These are phyloP conservation scores for Brettanomyces custersianus DNA, from an alignment of 805 yeast genomes.

Conservation along the genomic window DNA sequence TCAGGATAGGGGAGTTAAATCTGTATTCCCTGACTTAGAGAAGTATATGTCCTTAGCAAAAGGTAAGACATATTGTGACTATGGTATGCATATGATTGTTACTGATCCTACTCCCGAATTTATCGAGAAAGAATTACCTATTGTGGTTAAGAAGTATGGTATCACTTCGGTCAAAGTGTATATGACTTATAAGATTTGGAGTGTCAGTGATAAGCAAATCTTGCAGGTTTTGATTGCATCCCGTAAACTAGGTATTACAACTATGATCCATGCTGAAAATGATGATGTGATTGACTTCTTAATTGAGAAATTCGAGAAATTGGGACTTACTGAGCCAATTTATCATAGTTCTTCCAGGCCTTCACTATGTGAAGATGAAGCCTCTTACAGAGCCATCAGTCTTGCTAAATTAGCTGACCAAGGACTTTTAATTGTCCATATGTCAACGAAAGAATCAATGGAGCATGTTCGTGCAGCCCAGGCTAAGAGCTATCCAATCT, in stretches of 20 bases:
- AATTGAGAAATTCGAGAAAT: slow-evolving; percentile 28
- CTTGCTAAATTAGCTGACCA: slow-evolving; percentile 35
- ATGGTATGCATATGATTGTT: slow-evolving; percentile 39
- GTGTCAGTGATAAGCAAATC: slow-evolving; percentile 31
- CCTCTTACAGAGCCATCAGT: slow-evolving; percentile 38
- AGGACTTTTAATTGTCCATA: slow-evolving; percentile 39
- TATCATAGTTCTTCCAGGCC: slow-evolving; percentile 40
- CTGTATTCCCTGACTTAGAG: slow-evolving; percentile 12
- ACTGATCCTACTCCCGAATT: slow-evolving; percentile 15
- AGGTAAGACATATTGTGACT: slow-evolving; percentile 34
- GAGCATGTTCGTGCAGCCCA: slow-evolving; percentile 35
- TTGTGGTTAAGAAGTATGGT: slow-evolving; percentile 27
- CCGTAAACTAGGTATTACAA: slow-evolving; percentile 33
- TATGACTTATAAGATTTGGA: slow-evolving; percentile 36
- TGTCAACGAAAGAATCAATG: slow-evolving; percentile 35
- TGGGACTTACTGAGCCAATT: slow-evolving; percentile 31
- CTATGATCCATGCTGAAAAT: slow-evolving; percentile 46
- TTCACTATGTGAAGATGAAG: slow-evolving; percentile 38
- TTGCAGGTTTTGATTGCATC: slow-evolving; percentile 30
- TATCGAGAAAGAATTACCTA: slow-evolving; percentile 21
- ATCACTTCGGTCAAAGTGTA: slow-evolving; percentile 34
- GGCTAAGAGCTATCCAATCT: slow-evolving; percentile 31
- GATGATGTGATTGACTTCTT: slow-evolving; percentile 31
- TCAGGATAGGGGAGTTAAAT: slow-evolving; percentile 27
- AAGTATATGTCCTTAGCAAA: slow-evolving; percentile 21